A percentile compares a stretch with the other conserved stretches of the same genome.
These are phyloP conservation scores for Strobilomyces confusus DNA, from an alignment of 768 basidiomycete genomes.

Conservation along the genomic window DNA sequence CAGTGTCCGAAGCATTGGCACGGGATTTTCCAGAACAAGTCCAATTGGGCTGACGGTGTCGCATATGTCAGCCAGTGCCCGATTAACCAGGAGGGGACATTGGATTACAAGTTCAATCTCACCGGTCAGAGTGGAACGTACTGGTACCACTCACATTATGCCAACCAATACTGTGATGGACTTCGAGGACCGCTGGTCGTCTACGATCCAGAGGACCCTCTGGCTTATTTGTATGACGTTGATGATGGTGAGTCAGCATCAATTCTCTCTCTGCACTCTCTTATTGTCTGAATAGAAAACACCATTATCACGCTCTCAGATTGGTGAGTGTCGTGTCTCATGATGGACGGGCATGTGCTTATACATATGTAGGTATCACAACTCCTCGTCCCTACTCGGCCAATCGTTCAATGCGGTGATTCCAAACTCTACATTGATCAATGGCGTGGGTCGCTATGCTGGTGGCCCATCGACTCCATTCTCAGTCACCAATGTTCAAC, in stretches of 20 bases:
- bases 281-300: constrained; percentile 15
- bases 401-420: background rate
- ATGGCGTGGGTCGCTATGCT: constrained; percentile 1
- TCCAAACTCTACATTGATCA: background rate
- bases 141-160: constrained; percentile 35
- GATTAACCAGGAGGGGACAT: constrained; percentile 25
- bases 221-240: constrained; percentile 36
- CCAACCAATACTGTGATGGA: too few relatives aligned
- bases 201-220: constrained; percentile 31
- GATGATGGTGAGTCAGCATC: constrained; percentile 32
- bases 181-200: constrained; percentile 24
- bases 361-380: background rate
- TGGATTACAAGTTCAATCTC: constrained; percentile 33
- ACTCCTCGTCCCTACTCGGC: background rate
- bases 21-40: background rate
- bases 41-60: constrained; percentile 3
- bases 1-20: background rate
- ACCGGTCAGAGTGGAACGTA: constrained; percentile 32
- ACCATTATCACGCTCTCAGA: constrained; percentile 31
- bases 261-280: background rate
- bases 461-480: background rate
- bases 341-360: background rate
- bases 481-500: background rate
- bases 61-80: constrained; percentile 1
- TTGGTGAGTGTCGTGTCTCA: background rate